A percentile compares a stretch with the other conserved stretches of the same genome.
These are phyloP conservation scores for Arthrocladium fulminans DNA, from an alignment of 2,329 filamentous ascomycete genomes.

Conservation along the genomic window DNA sequence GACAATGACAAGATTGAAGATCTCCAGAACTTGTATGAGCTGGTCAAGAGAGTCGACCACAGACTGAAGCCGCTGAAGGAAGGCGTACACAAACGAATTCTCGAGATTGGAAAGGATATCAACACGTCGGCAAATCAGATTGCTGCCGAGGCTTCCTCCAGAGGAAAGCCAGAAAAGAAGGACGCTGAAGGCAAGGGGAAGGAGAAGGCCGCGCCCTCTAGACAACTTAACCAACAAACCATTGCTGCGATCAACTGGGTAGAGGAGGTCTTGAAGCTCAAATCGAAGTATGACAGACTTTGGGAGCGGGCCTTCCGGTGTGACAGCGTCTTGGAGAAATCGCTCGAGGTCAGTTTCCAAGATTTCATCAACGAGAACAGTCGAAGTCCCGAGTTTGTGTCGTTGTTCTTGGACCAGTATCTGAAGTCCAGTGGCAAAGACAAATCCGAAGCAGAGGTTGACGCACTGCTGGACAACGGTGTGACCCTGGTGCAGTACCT, in stretches of 20 bases:
- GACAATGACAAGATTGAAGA: constrained; percentile 77
- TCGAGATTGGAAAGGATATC: constrained; percentile 73
- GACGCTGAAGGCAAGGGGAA: constrained; percentile 40
- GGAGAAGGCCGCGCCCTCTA: constrained; percentile 43
- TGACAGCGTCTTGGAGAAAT: constrained; percentile 70
- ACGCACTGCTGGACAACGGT: constrained; percentile 75
- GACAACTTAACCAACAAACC: constrained; percentile 66
- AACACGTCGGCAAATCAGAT: constrained; percentile 54
- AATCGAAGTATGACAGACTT: constrained; percentile 80
- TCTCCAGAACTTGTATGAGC: constrained; percentile 67
- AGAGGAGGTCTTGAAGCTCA: constrained; percentile 74
- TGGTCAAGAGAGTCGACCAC: constrained; percentile 68
- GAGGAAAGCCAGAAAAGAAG: constrained; percentile 30
- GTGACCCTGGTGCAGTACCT: constrained; percentile 82
- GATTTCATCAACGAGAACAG: constrained; percentile 89
- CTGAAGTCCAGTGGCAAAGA: constrained; percentile 89
- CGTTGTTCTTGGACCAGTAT: constrained; percentile 93
- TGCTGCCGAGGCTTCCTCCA: constrained; percentile 42
- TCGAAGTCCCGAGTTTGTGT: constrained; percentile 83
- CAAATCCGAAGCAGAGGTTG: constrained; percentile 82
- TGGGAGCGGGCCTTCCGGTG: constrained; percentile 63
- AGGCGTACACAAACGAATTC: constrained; percentile 64
- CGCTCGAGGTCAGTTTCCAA: constrained; percentile 76
- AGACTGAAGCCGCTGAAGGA: constrained; percentile 62
- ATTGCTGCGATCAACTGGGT: constrained; percentile 89